Conservation (phyloP, 2,329 filamentous ascomycete genomes). For the Scleromitrula shiraiana region DNA sequence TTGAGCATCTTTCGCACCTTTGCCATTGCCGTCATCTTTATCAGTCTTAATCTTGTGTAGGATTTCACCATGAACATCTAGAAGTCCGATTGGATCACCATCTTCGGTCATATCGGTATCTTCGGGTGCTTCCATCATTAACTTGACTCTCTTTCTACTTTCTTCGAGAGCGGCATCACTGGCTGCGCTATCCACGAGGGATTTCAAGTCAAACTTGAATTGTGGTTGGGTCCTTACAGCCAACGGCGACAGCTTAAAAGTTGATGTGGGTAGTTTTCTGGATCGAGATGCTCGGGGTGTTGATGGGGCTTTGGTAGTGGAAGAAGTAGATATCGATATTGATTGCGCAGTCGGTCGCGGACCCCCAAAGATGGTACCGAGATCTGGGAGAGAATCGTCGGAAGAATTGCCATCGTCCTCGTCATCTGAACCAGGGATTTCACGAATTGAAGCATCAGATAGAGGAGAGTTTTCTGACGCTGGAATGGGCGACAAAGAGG, state of each 20-base stretch:
- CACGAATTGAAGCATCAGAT: neutral
- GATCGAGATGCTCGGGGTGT: constrained; percentile 13
- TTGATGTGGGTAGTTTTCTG: constrained; percentile 12
- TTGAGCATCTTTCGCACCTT: constrained; percentile 15
- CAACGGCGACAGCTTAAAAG: constrained; percentile 42
- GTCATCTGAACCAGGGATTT: constrained; percentile 65
- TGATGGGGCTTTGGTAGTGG: constrained; percentile 2
- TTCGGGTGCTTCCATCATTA: constrained; percentile 24
- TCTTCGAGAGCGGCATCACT: constrained; percentile 52
- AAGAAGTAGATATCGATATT: too few species aligned
- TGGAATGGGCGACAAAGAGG: neutral
- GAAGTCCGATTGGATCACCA: neutral
- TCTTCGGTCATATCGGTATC: constrained; percentile 1
- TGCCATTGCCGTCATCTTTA: constrained; percentile 31
- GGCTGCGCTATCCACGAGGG: constrained; percentile 50
- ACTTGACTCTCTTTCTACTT: constrained; percentile 37
- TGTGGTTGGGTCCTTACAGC: constrained; percentile 33
- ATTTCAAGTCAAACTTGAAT: constrained; percentile 57
- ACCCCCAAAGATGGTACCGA: constrained; percentile 38
- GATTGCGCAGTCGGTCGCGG: too few species aligned
- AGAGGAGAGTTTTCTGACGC: neutral
- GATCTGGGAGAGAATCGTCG: constrained; percentile 43
- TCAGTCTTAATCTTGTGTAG: constrained; percentile 21
- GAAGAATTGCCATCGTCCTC: constrained; percentile 46
- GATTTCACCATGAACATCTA: constrained; percentile 1